Percentiles rank a stretch among this genome's conserved stretches.
phyloP scores from a whole-genome alignment of 352 stramenopile genomes.

The Aphanomyces euteiches region DNA sequence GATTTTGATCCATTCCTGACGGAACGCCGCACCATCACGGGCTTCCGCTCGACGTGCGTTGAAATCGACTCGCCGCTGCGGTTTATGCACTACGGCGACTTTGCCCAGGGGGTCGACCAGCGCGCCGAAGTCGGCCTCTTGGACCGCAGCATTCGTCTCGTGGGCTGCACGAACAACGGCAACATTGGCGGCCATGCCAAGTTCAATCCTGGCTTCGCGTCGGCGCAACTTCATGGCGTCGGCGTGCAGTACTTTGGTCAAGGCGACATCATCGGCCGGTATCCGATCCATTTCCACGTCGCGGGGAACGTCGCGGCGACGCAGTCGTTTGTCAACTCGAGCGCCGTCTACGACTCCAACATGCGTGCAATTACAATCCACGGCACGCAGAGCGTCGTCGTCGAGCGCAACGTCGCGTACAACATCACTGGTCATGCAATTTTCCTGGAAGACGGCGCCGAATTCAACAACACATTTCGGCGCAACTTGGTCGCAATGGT shows the following conservation, averaged over 20 bases:
- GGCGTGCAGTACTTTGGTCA: slow-evolving; percentile 49
- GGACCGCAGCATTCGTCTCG: slow-evolving; percentile 53
- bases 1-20: slow-evolving; percentile 43
- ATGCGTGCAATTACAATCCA: slow-evolving; percentile 49
- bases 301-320: slow-evolving; percentile 31
- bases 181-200: slow-evolving; percentile 46
- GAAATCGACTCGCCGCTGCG: slow-evolving; percentile 36
- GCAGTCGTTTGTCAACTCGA: slow-evolving; percentile 38
- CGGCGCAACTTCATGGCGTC: slow-evolving; percentile 41
- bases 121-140: slow-evolving; percentile 59
- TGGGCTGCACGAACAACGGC: slow-evolving; percentile 37
- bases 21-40: slow-evolving; percentile 40
- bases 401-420: slow-evolving; percentile 48
- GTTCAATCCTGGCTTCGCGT: slow-evolving; percentile 37
- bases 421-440: slow-evolving; percentile 48
- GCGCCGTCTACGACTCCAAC: slow-evolving; percentile 45
- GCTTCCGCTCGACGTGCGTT: slow-evolving; percentile 30
- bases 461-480: slow-evolving; percentile 50
- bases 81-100: slow-evolving; percentile 41
- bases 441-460: slow-evolving; percentile 60
- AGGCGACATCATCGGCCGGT: slow-evolving; percentile 42
- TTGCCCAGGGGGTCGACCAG: slow-evolving; percentile 48
- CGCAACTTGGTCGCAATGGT: slow-evolving; percentile 51
- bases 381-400: slow-evolving; percentile 41
- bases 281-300: slow-evolving; percentile 53